Conservation (phyloP, 805 yeast species). For the Isabelozyma rhagii region DNA sequence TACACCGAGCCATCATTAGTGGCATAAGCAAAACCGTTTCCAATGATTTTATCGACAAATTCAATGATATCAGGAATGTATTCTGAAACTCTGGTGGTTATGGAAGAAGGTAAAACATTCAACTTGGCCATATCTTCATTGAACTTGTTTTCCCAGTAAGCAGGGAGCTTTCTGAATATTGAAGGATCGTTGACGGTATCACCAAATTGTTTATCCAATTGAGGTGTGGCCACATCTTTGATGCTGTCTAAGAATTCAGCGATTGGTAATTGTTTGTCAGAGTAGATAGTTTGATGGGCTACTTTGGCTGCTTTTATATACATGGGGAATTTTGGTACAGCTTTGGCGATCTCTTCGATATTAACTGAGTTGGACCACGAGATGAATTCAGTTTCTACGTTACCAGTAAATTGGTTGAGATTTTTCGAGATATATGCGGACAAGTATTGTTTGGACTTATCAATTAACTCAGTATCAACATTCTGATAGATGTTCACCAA, state of each 20-base stretch:
- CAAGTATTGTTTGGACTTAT: conserved; percentile 43
- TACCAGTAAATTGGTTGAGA: conserved; percentile 41
- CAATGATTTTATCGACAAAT: conserved; percentile 72
- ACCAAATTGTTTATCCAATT: conserved; percentile 71
- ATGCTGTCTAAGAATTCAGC: conserved; percentile 45
- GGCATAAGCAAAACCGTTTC: conserved; percentile 79
- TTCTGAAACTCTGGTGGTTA: conserved; percentile 93
- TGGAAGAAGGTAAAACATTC: conserved; percentile 80
- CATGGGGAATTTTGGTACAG: conserved; percentile 87
- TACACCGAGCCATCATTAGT: conserved; percentile 93
- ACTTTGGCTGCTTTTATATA: conserved; percentile 57
- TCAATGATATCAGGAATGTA: conserved; percentile 88
- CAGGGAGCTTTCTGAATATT: conserved; percentile 76
- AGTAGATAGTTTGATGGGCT: conserved; percentile 48
- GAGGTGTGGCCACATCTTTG: conserved; percentile 75
- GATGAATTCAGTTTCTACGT: conserved; percentile 34
- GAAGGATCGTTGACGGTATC: conserved; percentile 78
- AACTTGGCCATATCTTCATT: conserved; percentile 82
- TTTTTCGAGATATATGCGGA: conserved; percentile 50
- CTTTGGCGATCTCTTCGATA: conserved; percentile 45
- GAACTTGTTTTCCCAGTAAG: conserved; percentile 84
- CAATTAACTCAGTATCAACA: conserved; percentile 33
- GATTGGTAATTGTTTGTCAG: conserved; percentile 15
- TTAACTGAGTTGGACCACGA: conserved; percentile 54
- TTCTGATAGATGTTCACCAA: conserved; percentile 22